Conservation (phyloP, 1,284 basidiomycete genomes). For the Leucoagaricus sp. region DNA sequence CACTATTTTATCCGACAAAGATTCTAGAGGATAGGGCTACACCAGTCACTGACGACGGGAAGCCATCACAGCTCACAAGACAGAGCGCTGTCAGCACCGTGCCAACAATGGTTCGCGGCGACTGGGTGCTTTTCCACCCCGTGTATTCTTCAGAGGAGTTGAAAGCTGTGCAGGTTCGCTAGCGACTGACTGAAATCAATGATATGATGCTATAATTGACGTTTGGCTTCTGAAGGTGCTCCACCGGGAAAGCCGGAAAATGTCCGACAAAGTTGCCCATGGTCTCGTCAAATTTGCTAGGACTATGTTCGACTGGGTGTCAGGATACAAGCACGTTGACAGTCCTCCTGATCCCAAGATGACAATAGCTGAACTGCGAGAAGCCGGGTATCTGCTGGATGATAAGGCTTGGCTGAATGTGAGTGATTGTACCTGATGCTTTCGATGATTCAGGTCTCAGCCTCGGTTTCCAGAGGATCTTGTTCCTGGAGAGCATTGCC, state of each 20-base stretch:
- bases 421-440: conserved; percentile 24
- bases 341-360: conserved; percentile 63
- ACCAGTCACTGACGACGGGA: not conserved
- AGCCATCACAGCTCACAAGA: conserved; percentile 26
- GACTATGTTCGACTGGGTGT: conserved; percentile 73
- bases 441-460: conserved; percentile 6
- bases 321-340: conserved; percentile 77
- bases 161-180: conserved; percentile 65
- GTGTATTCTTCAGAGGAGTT: conserved; percentile 81
- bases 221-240: conserved; percentile 54
- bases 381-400: conserved; percentile 72
- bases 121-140: conserved; percentile 85
- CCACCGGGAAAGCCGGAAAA: conserved; percentile 62
- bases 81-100: conserved; percentile 43
- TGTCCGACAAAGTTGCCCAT: conserved; percentile 75
- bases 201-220: not conserved
- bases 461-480: conserved; percentile 56
- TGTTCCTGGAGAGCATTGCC: conserved; percentile 90
- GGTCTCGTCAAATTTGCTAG: conserved; percentile 63
- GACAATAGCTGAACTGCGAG: conserved; percentile 70
- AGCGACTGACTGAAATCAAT: not conserved
- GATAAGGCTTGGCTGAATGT: conserved; percentile 80
- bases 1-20: not conserved
- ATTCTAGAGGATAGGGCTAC: conserved; percentile 17
- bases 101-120: conserved; percentile 58